Evolutionary conservation across 371 early-diverging fungal genomes (phyloP).

Genomic region (Mucor velutinosus): DNA sequence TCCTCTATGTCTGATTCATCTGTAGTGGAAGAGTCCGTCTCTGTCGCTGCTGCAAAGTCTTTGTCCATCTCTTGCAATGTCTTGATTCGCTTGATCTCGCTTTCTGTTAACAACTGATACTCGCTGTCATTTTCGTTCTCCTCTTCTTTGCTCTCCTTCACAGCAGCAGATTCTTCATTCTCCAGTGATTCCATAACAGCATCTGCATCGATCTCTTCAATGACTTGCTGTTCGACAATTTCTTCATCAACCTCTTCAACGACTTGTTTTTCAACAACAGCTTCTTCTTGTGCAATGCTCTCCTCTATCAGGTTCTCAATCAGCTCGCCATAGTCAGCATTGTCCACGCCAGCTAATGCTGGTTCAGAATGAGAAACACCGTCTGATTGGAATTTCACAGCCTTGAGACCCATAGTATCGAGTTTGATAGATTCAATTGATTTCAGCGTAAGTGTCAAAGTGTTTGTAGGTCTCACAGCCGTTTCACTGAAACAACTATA

Average conservation of each 20-base stretch:
- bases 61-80: not conserved
- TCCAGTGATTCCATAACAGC: not conserved
- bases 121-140: not conserved
- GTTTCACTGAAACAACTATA: not conserved
- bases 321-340: not conserved
- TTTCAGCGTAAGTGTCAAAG: not conserved
- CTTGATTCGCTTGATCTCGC: not conserved
- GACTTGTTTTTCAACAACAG: not conserved
- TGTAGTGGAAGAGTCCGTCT: not conserved
- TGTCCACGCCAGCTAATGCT: not conserved
- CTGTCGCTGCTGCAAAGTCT: not conserved
- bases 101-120: not conserved
- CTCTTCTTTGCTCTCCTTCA: not conserved
- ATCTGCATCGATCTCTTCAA: not conserved
- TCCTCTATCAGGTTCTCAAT: not conserved
- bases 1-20: not conserved
- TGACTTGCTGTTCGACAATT: not conserved
- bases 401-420: not conserved
- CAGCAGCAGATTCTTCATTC: not conserved
- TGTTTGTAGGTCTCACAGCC: not conserved
- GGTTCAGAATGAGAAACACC: not conserved
- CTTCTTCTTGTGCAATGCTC: not conserved
- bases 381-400: not conserved
- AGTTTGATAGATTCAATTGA: not conserved
- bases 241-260: not conserved